Evolutionary conservation across 257 asterid species (phyloP).

Genomic region (Paulownia fortunei): DNA sequence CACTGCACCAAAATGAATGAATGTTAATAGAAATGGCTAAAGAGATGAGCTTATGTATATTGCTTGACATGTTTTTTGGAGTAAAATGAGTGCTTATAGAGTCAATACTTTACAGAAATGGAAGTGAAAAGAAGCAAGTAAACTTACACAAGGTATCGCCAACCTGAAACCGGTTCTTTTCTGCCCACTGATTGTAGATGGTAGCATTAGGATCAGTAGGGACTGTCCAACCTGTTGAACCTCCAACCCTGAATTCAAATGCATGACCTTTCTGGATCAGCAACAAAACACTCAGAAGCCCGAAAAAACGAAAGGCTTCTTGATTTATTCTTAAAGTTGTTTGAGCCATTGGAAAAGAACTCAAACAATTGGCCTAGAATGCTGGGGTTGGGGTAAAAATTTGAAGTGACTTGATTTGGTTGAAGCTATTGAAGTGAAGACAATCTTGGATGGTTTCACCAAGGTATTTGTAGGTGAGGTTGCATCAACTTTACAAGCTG

Average conservation of each 20-base stretch:
- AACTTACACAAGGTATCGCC: constrained; percentile 59
- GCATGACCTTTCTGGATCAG: constrained; percentile 49
- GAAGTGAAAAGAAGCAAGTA: not conserved
- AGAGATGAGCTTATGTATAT: not conserved
- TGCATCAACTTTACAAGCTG: constrained; percentile 38
- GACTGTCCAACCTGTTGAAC: constrained; percentile 65
- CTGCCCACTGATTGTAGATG: constrained; percentile 60
- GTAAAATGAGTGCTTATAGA: not conserved
- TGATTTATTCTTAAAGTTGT: not conserved
- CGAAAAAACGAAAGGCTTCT: constrained; percentile 27
- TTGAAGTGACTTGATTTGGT: not conserved
- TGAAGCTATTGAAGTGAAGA: constrained; percentile 20
- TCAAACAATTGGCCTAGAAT: not conserved
- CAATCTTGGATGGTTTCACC: not conserved
- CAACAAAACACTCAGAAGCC: constrained; percentile 42
- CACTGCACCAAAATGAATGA: constrained; percentile 49
- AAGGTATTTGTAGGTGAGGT: constrained; percentile 61
- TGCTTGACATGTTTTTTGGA: no score
- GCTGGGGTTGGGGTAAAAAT: not conserved
- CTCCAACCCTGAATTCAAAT: constrained; percentile 72
- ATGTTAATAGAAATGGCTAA: not conserved
- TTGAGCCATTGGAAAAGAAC: constrained; percentile 53
- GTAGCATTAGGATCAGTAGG: constrained; percentile 60
- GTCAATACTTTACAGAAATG: no score
- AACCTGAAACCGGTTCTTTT: constrained; percentile 49